Base-by-base conservation (phyloP, 1,139 yeast genomes). In the Taphrina confusa region DNA sequence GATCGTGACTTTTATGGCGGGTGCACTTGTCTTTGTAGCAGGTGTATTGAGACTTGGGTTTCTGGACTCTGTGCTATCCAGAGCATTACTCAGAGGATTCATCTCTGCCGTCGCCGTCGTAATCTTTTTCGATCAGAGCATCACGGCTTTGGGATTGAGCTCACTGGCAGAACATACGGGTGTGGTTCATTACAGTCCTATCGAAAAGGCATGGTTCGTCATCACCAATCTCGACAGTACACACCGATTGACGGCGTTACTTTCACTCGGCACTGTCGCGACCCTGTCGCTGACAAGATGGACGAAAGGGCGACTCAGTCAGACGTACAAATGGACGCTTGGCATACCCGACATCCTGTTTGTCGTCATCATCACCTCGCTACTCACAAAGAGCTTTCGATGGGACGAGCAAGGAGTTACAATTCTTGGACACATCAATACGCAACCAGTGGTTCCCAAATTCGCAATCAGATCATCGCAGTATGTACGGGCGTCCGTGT, bases 71-170 rank as follows among this genome's bases (percentile, higher is more conserved):
- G 91, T 92, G 0, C 76, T 92, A 60, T 85, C 94, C 62, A 85
- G 89, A 9, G 85, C 96, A 0, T 75, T 92, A 39, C 76, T 92
- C 30, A 80, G 94, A 66, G 97, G 97, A 0, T 92, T 92, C 70
- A 87, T 92, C 42, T 81, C 92, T 49, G 96, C 95, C 0, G 95
- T 92, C n/a, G 97, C 97, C 11, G 70, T 88, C 16, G 91, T 91
- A 8, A 91, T 92, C 92, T 77, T 89, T 18, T 79, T 89, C 54
- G 90, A 87, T 69, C 85, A 96, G 1, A 69, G 81, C 22, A 82
- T 90, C 16, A 81, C 85, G 4, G 87, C 85, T 71, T 72, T 91
- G 46, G 96, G 96, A 0, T 74, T 92, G 39, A 72, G 72, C 18
- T 69, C 72, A 4, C 62, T 75, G 4, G 68, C 78, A 64, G 73